These are phyloP conservation scores for Colletotrichum theobromicola DNA, from an alignment of 2,329 filamentous ascomycete genomes.

Conservation along the genomic window DNA sequence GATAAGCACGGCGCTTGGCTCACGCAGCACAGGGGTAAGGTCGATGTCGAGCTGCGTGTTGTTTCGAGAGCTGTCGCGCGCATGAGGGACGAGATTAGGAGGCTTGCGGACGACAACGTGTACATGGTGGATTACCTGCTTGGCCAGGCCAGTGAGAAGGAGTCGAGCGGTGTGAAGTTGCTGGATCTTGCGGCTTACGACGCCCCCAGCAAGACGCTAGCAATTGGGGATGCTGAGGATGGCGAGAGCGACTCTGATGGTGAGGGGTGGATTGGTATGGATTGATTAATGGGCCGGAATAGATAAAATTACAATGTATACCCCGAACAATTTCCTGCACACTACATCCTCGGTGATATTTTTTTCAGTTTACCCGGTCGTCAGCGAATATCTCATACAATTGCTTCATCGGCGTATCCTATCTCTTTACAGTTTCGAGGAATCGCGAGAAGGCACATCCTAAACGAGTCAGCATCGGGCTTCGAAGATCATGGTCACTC, in stretches of 20 bases:
- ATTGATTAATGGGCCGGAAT: constrained; percentile 50
- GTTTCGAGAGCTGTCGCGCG: constrained; percentile 81
- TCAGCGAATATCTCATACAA: not conserved
- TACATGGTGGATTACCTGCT: constrained; percentile 88
- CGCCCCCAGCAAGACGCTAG: constrained; percentile 9
- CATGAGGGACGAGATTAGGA: constrained; percentile 83
- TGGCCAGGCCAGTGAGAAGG: constrained; percentile 45
- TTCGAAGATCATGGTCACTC: too few relatives aligned
- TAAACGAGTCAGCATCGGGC: not conserved
- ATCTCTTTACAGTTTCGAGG: not conserved
- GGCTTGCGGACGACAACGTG: constrained; percentile 84
- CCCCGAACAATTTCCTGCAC: not conserved
- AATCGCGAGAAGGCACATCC: constrained; percentile 15
- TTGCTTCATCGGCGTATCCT: not conserved
- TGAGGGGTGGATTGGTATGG: constrained; percentile 55
- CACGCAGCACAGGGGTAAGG: constrained; percentile 77
- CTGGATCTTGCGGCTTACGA: constrained; percentile 24
- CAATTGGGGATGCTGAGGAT: constrained; percentile 22
- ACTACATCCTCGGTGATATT: too few relatives aligned
- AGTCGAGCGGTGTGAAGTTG: constrained; percentile 25
- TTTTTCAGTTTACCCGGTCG: not conserved
- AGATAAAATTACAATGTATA: constrained; percentile 30
- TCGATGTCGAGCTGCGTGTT: constrained; percentile 84
- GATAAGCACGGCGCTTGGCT: constrained; percentile 86
- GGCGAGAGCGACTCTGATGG: constrained; percentile 42